Percentiles rank a stretch among this genome's conserved stretches.
Conservation (phyloP, 768 basidiomycete genomes). For the Boletus patriciae region DNA sequence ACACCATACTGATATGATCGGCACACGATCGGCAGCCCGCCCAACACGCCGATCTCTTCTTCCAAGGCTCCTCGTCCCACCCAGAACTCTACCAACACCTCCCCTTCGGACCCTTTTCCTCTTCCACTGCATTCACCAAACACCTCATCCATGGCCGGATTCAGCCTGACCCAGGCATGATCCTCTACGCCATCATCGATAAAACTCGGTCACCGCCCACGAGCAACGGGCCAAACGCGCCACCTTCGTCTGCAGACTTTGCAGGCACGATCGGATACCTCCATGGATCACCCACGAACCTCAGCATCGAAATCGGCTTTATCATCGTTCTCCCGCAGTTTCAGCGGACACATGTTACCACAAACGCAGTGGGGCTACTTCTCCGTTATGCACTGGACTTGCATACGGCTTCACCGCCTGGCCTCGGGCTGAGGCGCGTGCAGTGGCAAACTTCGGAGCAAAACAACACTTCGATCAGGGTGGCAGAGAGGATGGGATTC, state of each 20-base stretch:
- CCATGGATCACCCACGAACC: slow-evolving; percentile 42
- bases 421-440: slow-evolving; percentile 59
- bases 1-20: neutral
- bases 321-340: slow-evolving; percentile 56
- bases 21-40: slow-evolving; percentile 37
- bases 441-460: slow-evolving; percentile 56
- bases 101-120: slow-evolving; percentile 49
- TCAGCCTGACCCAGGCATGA: slow-evolving; percentile 30
- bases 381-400: slow-evolving; percentile 47
- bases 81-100: slow-evolving; percentile 49
- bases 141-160: slow-evolving; percentile 39
- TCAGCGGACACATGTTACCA: slow-evolving; percentile 63
- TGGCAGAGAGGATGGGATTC: slow-evolving; percentile 64
- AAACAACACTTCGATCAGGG: slow-evolving; percentile 48
- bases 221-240: neutral
- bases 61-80: slow-evolving; percentile 33
- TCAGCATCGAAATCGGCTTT: slow-evolving; percentile 54
- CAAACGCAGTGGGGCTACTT: slow-evolving; percentile 51
- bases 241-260: slow-evolving; percentile 25
- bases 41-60: slow-evolving; percentile 43
- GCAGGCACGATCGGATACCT: slow-evolving; percentile 57
- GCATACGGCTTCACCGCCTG: slow-evolving; percentile 35
- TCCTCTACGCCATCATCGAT: slow-evolving; percentile 57
- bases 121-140: slow-evolving; percentile 36
- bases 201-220: slow-evolving; percentile 34